Conservation (phyloP, 2,329 filamentous ascomycete species). For the Xylaria sp. region DNA sequence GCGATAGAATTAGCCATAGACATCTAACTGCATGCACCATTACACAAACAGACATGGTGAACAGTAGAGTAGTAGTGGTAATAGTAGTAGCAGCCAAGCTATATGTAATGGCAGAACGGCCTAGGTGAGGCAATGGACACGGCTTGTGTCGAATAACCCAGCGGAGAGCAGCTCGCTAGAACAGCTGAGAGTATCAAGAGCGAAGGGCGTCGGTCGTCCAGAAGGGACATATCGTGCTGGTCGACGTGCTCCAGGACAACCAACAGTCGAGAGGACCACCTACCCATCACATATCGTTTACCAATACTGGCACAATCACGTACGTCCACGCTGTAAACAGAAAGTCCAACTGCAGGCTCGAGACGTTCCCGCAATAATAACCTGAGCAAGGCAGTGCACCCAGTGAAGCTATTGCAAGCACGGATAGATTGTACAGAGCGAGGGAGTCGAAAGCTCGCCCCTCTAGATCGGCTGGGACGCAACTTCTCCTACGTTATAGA, state of each 20-base stretch:
- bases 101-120: conserved; percentile 1
- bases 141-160: not conserved
- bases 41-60: conserved; percentile 40
- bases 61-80: conserved; percentile 27
- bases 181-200: not conserved
- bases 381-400: conserved; percentile 15
- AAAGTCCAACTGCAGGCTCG: conserved; percentile 40
- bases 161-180: conserved; percentile 25
- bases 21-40: conserved; percentile 36
- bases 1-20: conserved; percentile 49
- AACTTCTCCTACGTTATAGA: conserved; percentile 36
- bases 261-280: conserved; percentile 32
- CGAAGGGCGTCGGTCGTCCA: not conserved
- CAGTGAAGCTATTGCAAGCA: conserved; percentile 5
- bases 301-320: conserved; percentile 36
- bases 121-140: conserved; percentile 11
- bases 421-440: conserved; percentile 13
- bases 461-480: conserved; percentile 26
- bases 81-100: conserved; percentile 12
- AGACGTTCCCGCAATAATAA: conserved; percentile 26
- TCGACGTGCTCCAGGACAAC: conserved; percentile 11
- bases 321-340: conserved; percentile 26
- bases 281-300: conserved; percentile 48
- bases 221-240: conserved; percentile 5
- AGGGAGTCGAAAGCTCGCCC: conserved; percentile 11